A percentile compares a stretch with the other conserved stretches of the same genome.
Evolutionary conservation across 768 basidiomycete species (phyloP).

Genomic region (Pulveroboletus ravenelii): DNA sequence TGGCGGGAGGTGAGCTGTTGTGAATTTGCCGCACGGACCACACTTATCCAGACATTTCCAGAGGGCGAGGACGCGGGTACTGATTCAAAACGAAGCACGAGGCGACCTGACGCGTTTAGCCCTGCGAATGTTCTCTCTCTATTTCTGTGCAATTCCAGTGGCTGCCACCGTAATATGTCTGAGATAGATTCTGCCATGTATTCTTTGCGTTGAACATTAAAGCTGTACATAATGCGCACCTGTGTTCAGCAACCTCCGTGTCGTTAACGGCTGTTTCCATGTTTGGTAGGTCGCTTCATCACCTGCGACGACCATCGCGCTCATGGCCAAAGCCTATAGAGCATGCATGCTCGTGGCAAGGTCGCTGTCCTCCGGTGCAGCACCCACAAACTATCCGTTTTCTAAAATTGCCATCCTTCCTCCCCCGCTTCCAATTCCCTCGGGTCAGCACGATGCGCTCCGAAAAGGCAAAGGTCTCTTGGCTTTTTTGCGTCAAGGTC

Average conservation of each 20-base stretch:
- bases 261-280: not conserved
- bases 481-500: constrained; percentile 61
- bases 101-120: constrained; percentile 12
- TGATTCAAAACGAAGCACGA: constrained; percentile 22
- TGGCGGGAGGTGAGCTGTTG: constrained; percentile 64
- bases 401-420: constrained; percentile 61
- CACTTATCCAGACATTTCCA: constrained; percentile 25
- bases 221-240: constrained; percentile 25
- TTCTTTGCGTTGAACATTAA: constrained; percentile 26
- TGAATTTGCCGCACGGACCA: constrained; percentile 7
- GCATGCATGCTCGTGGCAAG: constrained; percentile 15
- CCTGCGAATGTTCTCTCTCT: constrained; percentile 6
- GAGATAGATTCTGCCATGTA: constrained; percentile 24
- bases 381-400: constrained; percentile 53
- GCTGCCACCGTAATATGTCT: constrained; percentile 13
- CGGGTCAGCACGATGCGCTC: constrained; percentile 40
- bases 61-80: constrained; percentile 74
- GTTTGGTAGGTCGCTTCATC: not conserved
- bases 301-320: not conserved
- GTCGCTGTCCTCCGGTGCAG: constrained; percentile 21
- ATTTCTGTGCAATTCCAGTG: constrained; percentile 9
- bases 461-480: constrained; percentile 74
- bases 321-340: constrained; percentile 8
- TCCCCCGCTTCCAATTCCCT: constrained; percentile 37
- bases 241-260: not conserved